These are phyloP conservation scores for Globisporangium lucens DNA, from an alignment of 352 stramenopile genomes.

Conservation along the genomic window DNA sequence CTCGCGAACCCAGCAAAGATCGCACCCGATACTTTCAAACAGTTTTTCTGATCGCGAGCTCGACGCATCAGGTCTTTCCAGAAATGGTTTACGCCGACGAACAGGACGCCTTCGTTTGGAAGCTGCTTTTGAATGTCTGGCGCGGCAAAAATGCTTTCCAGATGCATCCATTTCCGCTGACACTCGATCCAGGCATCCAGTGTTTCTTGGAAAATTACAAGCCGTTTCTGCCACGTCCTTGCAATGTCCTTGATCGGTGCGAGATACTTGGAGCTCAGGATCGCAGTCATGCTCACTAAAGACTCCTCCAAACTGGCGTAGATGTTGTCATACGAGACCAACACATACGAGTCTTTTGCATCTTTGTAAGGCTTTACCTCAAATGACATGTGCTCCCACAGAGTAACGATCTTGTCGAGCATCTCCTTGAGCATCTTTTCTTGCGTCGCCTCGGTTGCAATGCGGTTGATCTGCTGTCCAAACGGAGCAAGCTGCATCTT, in stretches of 20 bases:
- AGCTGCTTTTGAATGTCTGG: constrained; percentile 84
- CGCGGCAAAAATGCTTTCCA: constrained; percentile 80
- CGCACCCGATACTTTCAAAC: constrained; percentile 61
- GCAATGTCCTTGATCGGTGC: constrained; percentile 72
- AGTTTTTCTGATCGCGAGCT: constrained; percentile 56
- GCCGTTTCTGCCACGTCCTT: constrained; percentile 56
- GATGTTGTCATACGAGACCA: constrained; percentile 76
- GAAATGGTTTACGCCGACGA: constrained; percentile 65
- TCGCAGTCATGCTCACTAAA: constrained; percentile 85
- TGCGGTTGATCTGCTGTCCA: constrained; percentile 71
- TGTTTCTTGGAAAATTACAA: constrained; percentile 81
- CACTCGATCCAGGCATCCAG: constrained; percentile 78
- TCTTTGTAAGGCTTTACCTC: constrained; percentile 91
- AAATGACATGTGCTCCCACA: constrained; percentile 87
- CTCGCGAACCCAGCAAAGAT: constrained; percentile 25
- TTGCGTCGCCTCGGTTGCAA: constrained; percentile 85
- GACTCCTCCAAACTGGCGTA: constrained; percentile 87
- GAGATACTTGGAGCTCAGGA: constrained; percentile 89
- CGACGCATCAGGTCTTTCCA: constrained; percentile 79
- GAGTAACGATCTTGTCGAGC: constrained; percentile 79
- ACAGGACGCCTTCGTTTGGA: constrained; percentile 58
- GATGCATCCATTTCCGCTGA: constrained; percentile 79
- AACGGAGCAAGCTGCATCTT: constrained; percentile 74
- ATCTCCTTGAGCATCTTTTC: constrained; percentile 86
- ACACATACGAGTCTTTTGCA: constrained; percentile 83